Evolutionary conservation across 805 yeast genomes (phyloP).

Genomic region (Ogataea kodamae): DNA sequence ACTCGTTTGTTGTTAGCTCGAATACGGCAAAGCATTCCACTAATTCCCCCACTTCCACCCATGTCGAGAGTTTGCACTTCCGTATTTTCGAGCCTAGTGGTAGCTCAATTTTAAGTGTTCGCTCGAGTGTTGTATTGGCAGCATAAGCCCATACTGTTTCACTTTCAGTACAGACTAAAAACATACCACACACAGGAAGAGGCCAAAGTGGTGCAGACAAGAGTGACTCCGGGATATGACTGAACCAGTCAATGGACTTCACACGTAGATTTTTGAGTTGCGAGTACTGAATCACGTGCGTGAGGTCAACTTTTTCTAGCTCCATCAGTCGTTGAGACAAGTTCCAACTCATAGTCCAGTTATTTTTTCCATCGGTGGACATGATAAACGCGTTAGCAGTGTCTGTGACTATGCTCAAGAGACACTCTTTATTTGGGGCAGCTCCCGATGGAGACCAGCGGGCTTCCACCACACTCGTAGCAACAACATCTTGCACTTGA

Average conservation of each 20-base stretch:
- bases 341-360: constrained; percentile 19
- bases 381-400: constrained; percentile 20
- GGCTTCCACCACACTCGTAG: constrained; percentile 15
- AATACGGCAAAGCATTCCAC: constrained; percentile 11
- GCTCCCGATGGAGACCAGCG: constrained; percentile 25
- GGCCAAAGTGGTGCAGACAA: constrained; percentile 16
- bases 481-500: constrained; percentile 14
- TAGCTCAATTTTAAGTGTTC: constrained; percentile 8
- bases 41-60: constrained; percentile 6
- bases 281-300: constrained; percentile 12
- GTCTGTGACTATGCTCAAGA: constrained; percentile 20
- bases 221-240: constrained; percentile 2
- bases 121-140: constrained; percentile 4
- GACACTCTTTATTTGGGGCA: constrained; percentile 11
- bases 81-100: constrained; percentile 7
- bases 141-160: constrained; percentile 15
- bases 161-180: constrained; percentile 18
- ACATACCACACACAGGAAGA: constrained; percentile 6
- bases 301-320: constrained; percentile 14
- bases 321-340: constrained; percentile 13
- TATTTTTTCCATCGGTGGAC: constrained; percentile 11
- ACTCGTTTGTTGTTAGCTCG: constrained; percentile 10
- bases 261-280: constrained; percentile 20
- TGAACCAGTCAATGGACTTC: constrained; percentile 25
- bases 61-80: constrained; percentile 16